A percentile compares a stretch with the other conserved stretches of the same genome.
These are phyloP conservation scores for Leccinum longicurvipes DNA, from an alignment of 768 basidiomycete genomes.

Conservation along the genomic window DNA sequence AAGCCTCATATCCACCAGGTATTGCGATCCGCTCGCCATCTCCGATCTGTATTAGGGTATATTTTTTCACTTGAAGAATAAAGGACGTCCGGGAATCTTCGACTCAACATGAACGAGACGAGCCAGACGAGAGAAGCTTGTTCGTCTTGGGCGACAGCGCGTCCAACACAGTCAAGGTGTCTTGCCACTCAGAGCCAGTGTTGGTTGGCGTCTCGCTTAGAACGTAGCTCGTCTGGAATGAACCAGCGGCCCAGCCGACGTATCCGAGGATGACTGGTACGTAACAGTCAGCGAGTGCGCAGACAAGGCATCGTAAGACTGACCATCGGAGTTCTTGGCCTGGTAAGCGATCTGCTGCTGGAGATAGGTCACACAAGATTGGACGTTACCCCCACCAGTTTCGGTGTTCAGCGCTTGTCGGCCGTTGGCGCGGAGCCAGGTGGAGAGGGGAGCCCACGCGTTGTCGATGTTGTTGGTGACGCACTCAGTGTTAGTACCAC, in stretches of 20 bases:
- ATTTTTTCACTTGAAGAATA: not conserved
- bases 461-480: constrained; percentile 51
- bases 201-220: constrained; percentile 34
- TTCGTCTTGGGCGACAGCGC: constrained; percentile 18
- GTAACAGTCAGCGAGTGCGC: not conserved
- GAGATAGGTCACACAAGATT: constrained; percentile 43
- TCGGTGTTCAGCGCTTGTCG: constrained; percentile 59
- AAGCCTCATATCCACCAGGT: not conserved
- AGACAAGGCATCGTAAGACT: constrained; percentile 2
- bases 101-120: not conserved
- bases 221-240: constrained; percentile 39
- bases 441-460: constrained; percentile 44
- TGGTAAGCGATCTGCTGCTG: constrained; percentile 47
- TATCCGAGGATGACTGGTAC: constrained; percentile 49
- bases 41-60: not conserved
- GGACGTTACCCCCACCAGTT: constrained; percentile 55
- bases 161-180: constrained; percentile 38
- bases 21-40: not conserved
- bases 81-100: not conserved
- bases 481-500: constrained; percentile 44
- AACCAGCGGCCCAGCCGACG: constrained; percentile 59
- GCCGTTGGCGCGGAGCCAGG: constrained; percentile 47
- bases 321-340: constrained; percentile 48
- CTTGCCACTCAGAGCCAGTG: constrained; percentile 33
- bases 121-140: constrained; percentile 6